These are phyloP conservation scores for Phaeosphaeriaceae sp. DNA, from an alignment of 2,329 filamentous ascomycete genomes.

Conservation along the genomic window DNA sequence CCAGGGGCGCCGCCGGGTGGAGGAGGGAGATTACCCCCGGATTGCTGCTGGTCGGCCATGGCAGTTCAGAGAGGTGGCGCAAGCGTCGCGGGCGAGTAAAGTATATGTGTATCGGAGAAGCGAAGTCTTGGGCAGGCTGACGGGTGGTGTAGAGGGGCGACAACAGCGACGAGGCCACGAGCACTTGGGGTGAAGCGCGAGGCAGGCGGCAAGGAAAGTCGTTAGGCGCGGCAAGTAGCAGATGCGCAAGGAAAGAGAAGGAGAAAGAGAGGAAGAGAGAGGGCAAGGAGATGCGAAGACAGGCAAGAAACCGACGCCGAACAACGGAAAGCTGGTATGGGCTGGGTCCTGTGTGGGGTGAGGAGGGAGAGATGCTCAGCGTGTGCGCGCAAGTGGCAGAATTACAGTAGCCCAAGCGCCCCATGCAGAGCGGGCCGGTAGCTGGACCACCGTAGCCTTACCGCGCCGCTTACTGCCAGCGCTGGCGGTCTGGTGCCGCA, in stretches of 20 bases:
- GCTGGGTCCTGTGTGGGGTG: slow-evolving; percentile 44
- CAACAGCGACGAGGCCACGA: slow-evolving; percentile 16
- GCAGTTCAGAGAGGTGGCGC: slow-evolving; percentile 34
- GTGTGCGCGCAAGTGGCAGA: slow-evolving; percentile 21
- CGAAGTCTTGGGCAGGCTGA: slow-evolving; percentile 11
- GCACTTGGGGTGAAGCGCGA: slow-evolving; percentile 19
- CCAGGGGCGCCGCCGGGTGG: slow-evolving; percentile 75
- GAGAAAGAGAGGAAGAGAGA: slow-evolving; percentile 43
- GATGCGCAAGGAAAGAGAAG: slow-evolving; percentile 47
- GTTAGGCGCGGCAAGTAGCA: slow-evolving; percentile 32
- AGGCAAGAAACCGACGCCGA: slow-evolving; percentile 44
- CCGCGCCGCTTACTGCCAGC: slow-evolving; percentile 3
- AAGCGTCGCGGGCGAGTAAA: slow-evolving; percentile 13
- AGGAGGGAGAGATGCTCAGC: slow-evolving; percentile 35
- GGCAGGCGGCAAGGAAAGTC: slow-evolving; percentile 40
- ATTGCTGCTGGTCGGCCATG: slow-evolving; percentile 80
- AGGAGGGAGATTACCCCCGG: slow-evolving; percentile 70
- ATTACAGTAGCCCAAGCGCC: slow-evolving; percentile 26
- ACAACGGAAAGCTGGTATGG: slow-evolving; percentile 40
- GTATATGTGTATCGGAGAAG: slow-evolving; percentile 8
- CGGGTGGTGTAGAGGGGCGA: slow-evolving; percentile 14
- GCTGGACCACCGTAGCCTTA: slow-evolving; percentile 16
- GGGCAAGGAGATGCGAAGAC: slow-evolving; percentile 45
- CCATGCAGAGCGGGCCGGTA: slow-evolving; percentile 14
- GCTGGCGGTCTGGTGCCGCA: background rate